phyloP scores from a whole-genome alignment of 2,329 filamentous ascomycete species.

The Blastomyces percursus region DNA sequence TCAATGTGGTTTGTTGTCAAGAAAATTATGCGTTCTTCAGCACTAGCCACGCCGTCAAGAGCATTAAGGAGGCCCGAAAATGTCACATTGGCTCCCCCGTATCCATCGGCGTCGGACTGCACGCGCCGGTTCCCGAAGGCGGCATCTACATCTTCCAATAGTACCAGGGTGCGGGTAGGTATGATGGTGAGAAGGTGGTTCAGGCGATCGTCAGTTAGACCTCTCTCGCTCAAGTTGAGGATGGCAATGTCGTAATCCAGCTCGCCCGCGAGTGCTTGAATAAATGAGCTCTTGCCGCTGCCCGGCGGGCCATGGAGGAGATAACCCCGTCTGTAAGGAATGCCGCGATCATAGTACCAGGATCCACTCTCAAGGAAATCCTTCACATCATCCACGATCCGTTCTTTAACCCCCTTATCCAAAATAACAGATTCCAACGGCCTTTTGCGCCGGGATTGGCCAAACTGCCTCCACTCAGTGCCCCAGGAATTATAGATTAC shows the following conservation, averaged over 20 bases:
- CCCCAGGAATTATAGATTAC: constrained; percentile 78
- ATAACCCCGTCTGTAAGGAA: constrained; percentile 83
- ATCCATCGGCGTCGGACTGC: constrained; percentile 68
- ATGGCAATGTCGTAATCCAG: constrained; percentile 88
- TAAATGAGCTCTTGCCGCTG: constrained; percentile 91
- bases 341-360: constrained; percentile 92
- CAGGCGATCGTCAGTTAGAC: constrained; percentile 78
- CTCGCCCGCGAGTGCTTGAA: constrained; percentile 87
- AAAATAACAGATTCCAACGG: constrained; percentile 81
- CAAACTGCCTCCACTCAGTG: constrained; percentile 75
- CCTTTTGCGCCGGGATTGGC: constrained; percentile 72
- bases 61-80: constrained; percentile 85
- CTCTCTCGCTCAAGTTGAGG: constrained; percentile 79
- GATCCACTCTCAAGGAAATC: constrained; percentile 69
- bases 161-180: constrained; percentile 66
- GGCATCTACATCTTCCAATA: constrained; percentile 85
- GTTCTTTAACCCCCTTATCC: constrained; percentile 71
- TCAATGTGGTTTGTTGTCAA: constrained; percentile 92
- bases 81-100: constrained; percentile 77
- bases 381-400: constrained; percentile 65
- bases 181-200: constrained; percentile 78
- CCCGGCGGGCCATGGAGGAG: constrained; percentile 81
- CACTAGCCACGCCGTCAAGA: constrained; percentile 82
- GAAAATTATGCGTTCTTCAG: constrained; percentile 88
- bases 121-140: constrained; percentile 69